phyloP scores from a whole-genome alignment of 108 stramenopile genomes.

The Parietichytrium sp. region DNA sequence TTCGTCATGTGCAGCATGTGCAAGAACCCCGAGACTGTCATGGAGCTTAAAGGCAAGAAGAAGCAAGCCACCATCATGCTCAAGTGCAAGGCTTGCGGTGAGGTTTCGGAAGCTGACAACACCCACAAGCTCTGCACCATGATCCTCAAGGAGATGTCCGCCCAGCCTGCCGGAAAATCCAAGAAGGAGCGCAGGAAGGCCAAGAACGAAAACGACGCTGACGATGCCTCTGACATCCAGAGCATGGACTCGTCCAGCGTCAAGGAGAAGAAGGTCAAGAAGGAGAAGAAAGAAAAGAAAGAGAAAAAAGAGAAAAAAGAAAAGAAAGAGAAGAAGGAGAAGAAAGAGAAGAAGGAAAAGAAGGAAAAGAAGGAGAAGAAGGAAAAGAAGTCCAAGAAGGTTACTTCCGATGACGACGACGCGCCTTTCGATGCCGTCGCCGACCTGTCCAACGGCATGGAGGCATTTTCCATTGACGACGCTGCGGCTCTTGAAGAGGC shows the following conservation, averaged over 20 bases:
- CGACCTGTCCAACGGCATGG: background rate
- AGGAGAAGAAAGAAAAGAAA: constrained; percentile 49
- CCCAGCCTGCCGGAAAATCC: constrained; percentile 49
- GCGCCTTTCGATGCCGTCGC: constrained; percentile 40
- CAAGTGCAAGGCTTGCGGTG: constrained; percentile 94
- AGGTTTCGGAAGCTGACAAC: constrained; percentile 91
- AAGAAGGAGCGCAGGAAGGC: constrained; percentile 74
- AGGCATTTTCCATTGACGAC: background rate
- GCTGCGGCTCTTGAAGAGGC: constrained; percentile 20
- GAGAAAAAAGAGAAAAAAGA: constrained; percentile 58
- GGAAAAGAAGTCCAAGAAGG: constrained; percentile 38
- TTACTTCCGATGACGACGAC: background rate
- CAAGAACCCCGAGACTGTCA: constrained; percentile 90
- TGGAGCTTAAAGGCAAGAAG: constrained; percentile 87
- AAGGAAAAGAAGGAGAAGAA: constrained; percentile 61
- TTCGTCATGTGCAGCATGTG: constrained; percentile 98
- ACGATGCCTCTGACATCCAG: constrained; percentile 56
- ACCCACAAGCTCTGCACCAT: constrained; percentile 76
- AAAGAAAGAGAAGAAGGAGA: constrained; percentile 54
- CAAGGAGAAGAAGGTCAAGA: constrained; percentile 36
- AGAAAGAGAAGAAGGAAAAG: constrained; percentile 50
- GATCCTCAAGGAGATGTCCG: constrained; percentile 41
- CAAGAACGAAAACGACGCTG: constrained; percentile 48
- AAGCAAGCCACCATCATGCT: constrained; percentile 70
- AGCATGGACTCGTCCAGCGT: background rate